Percentiles rank a stretch among this genome's conserved stretches.
Evolutionary conservation across 495 filamentous ascomycete genomes (phyloP).

Genomic region (Penicillium ucsense): DNA sequence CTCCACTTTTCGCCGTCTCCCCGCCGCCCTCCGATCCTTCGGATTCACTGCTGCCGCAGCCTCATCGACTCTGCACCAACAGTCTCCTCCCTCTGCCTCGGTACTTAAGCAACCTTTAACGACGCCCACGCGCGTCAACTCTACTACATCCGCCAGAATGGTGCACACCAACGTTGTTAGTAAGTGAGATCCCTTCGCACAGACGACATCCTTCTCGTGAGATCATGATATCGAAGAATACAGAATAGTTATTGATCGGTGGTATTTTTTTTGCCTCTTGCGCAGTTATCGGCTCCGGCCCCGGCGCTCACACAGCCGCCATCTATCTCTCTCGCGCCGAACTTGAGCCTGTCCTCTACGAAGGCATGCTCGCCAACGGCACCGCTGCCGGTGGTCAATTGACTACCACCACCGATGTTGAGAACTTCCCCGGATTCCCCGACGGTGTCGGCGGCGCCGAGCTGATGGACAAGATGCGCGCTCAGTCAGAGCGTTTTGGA

Average conservation of each 20-base stretch:
- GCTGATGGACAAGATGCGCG: conserved; percentile 93
- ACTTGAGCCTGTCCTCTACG: conserved; percentile 80
- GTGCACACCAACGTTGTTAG: conserved; percentile 78
- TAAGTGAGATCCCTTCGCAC: conserved; percentile 27
- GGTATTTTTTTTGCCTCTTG: not conserved
- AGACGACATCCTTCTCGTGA: too few relatives aligned
- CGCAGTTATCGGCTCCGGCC: conserved; percentile 77
- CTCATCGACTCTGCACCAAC: conserved; percentile 52
- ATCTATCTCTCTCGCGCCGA: conserved; percentile 93
- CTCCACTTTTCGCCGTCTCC: conserved; percentile 57
- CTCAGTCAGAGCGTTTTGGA: conserved; percentile 83
- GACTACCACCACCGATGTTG: conserved; percentile 94
- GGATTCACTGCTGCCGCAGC: conserved; percentile 52
- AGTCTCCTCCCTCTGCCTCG: conserved; percentile 35
- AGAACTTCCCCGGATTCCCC: conserved; percentile 95
- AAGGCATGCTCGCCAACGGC: conserved; percentile 95
- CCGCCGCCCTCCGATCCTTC: conserved; percentile 52
- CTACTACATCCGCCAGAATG: conserved; percentile 36
- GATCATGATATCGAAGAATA: not conserved
- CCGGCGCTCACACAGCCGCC: conserved; percentile 92
- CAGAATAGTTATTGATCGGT: conserved; percentile 2
- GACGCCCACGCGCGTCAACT: conserved; percentile 36
- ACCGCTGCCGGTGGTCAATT: conserved; percentile 93
- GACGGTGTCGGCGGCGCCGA: conserved; percentile 73
- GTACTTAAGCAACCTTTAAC: conserved; percentile 25